Conservation (phyloP, 2,329 filamentous ascomycete genomes). For the Fusarium caatingaense region DNA sequence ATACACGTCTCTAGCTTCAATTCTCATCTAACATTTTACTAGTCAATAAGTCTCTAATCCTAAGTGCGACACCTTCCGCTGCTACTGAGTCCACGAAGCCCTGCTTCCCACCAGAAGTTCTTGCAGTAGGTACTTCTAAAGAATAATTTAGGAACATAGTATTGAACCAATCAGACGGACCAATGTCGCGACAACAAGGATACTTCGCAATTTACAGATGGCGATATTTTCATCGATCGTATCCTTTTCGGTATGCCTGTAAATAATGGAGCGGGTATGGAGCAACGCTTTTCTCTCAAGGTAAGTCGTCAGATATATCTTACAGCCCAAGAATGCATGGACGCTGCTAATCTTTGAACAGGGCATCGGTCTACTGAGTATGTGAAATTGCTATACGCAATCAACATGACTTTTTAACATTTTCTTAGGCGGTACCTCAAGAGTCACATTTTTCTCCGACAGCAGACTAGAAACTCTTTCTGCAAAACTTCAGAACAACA, state of each 20-base stretch:
- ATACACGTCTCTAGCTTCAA: neutral
- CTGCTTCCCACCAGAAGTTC: rapidly evolving
- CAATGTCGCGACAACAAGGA: neutral
- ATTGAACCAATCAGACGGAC: too few relatives aligned
- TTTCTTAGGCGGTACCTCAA: constrained; percentile 33
- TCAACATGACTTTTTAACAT: neutral
- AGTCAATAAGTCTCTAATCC: constrained; percentile 26
- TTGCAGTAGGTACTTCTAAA: neutral
- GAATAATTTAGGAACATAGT: too few relatives aligned
- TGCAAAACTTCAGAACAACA: constrained; percentile 36
- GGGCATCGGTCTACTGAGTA: constrained; percentile 41
- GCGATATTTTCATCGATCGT: constrained; percentile 32
- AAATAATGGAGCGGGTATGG: neutral
- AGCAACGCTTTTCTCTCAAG: constrained; percentile 29
- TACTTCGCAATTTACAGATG: neutral
- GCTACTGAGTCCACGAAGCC: neutral
- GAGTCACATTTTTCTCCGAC: constrained; percentile 40
- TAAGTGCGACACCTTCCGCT: rapidly evolving
- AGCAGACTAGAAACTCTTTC: constrained; percentile 35
- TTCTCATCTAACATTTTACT: neutral
- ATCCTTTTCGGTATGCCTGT: constrained; percentile 10
- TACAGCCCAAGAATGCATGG: neutral
- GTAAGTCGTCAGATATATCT: neutral
- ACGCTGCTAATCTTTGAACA: neutral
- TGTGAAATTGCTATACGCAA: neutral